These are phyloP conservation scores for Zymoseptoria passerinii DNA, from an alignment of 2,329 filamentous ascomycete species.

Conservation along the genomic window DNA sequence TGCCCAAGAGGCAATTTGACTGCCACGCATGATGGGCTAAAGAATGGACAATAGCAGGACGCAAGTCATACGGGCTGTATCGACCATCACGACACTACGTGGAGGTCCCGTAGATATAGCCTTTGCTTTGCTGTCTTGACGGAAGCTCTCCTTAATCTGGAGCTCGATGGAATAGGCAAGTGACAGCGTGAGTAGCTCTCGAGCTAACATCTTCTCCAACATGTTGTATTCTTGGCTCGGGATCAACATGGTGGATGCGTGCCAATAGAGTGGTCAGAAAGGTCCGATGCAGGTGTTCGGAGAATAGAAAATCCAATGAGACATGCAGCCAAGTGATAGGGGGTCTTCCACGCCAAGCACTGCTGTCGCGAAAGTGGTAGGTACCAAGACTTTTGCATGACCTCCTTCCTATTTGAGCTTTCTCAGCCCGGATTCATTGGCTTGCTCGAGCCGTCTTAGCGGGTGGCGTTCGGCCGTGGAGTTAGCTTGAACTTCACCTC, in stretches of 20 bases:
- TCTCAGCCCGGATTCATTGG: not conserved
- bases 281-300: not conserved
- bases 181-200: not conserved
- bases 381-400: not conserved
- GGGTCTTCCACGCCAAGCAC: not conserved
- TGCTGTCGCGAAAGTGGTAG: not conserved
- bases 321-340: not conserved
- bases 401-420: not conserved
- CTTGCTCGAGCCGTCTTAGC: conserved; percentile 2
- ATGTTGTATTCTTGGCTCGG: not conserved
- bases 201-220: not conserved
- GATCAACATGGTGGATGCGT: not conserved
- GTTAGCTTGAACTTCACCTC: not conserved
- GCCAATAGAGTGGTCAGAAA: not conserved
- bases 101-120: not conserved
- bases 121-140: not conserved
- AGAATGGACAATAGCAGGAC: not conserved
- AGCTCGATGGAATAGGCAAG: not conserved
- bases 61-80: not conserved
- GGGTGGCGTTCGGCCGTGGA: not conserved
- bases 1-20: not conserved
- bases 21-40: not conserved
- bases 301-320: not conserved
- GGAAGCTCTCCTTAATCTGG: not conserved
- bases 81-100: not conserved